Evolutionary conservation across 345 rosid genomes (phyloP), one percentile per base, ranked within the genome.

Genomic region (Conringia planisiliqua): DNA sequence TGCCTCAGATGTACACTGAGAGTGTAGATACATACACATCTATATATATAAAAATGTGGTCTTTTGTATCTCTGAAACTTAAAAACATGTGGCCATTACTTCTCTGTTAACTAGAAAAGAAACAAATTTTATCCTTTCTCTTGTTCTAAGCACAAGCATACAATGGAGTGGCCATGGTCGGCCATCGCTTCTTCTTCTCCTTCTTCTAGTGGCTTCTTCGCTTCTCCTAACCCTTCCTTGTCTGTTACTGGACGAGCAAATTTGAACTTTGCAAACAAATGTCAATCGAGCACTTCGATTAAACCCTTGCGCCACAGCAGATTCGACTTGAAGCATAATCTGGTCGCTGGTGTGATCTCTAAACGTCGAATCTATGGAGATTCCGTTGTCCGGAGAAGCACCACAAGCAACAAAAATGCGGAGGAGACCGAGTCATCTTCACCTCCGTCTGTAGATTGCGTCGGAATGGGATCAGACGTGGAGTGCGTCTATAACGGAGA

Each of bases 401-500:
- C 76, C 27, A 63, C 80, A 29, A 77, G 80, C 80, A 71, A 48
- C 38, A 77, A 60, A 58, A 65, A 46, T 40, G 59, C 68, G 5
- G 73, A 78, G 36, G 81, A 78, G 33, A 65, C 69, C 12, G 77
- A 71, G 36, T 11, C 77, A 38, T 30, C 69, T 3, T 43, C 74
- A 3, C 32, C 75, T 0, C 36, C 42, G 13, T 56, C 70, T 58
- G 7, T 71, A 71, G 78, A 88, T 67, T 88, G 90, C 63, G 82
- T 80, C 17, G 90, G 86, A 17, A 85, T 89, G 42, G 93, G 87
- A 48, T 77, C 77, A 30, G 83, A 88, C 40, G 85, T 78, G 52
- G 90, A 88, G 72, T 86, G 88, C 12, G 30, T 82, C 12, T 18
- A 58, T 42, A 36, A 76, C 39, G 76, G 61, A 71, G 76, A 30